Conservation (phyloP, 257 asterid species). For the Handroanthus guayacan region DNA sequence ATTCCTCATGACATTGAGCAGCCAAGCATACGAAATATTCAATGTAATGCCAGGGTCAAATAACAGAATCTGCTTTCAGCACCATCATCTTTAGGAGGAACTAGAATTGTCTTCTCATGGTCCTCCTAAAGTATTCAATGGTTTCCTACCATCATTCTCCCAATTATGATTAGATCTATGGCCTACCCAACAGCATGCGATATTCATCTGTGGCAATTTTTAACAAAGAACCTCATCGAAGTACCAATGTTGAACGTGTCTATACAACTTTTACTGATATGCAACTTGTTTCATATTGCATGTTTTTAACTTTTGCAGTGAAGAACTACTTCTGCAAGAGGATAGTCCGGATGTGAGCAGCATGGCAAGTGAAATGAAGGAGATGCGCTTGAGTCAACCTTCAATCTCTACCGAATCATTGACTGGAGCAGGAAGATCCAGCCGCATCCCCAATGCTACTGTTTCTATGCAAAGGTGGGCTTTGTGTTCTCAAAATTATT, state of each 20-base stretch:
- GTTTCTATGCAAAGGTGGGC: slow-evolving; percentile 63
- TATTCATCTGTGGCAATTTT: background rate
- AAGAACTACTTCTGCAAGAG: slow-evolving; percentile 93
- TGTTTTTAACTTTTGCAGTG: slow-evolving; percentile 58
- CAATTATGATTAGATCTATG: too few relatives aligned
- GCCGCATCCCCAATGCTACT: slow-evolving; percentile 53
- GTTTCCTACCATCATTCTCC: too few relatives aligned
- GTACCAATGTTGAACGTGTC: slow-evolving; percentile 15
- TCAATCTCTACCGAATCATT: slow-evolving; percentile 52
- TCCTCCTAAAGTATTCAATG: background rate
- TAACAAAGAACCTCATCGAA: background rate
- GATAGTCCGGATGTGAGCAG: slow-evolving; percentile 71
- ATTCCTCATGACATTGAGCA: too few relatives aligned
- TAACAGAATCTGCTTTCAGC: background rate
- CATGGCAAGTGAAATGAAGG: slow-evolving; percentile 67
- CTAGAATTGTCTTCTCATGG: background rate
- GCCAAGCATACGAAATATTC: too few relatives aligned
- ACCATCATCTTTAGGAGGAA: background rate
- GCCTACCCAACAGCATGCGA: background rate
- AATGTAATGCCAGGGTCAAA: too few relatives aligned
- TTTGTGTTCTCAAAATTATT: slow-evolving; percentile 25
- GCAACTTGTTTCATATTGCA: slow-evolving; percentile 14
- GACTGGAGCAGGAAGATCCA: slow-evolving; percentile 62
- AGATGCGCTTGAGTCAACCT: slow-evolving; percentile 70
- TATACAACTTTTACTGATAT: slow-evolving; percentile 23